These are phyloP conservation scores for Niebla homalea DNA, from an alignment of 495 filamentous ascomycete species.

Conservation along the genomic window DNA sequence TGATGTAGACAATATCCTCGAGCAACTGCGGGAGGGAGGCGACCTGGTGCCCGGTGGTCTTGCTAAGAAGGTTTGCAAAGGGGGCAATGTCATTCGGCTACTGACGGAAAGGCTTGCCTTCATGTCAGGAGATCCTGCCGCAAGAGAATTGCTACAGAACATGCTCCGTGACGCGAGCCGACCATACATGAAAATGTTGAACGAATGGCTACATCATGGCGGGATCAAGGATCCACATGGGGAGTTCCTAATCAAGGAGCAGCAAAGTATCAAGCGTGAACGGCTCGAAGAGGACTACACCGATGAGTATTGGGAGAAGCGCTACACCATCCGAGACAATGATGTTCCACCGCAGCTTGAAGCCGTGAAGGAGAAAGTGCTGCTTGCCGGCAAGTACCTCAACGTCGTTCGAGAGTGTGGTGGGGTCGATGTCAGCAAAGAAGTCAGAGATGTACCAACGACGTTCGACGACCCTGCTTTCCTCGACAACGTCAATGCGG, in stretches of 20 bases:
- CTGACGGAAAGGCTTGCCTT: constrained; percentile 70
- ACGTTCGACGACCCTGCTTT: constrained; percentile 85
- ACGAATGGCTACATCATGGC: constrained; percentile 95
- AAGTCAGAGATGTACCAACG: constrained; percentile 72
- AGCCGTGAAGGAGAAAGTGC: constrained; percentile 80
- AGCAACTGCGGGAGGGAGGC: constrained; percentile 64
- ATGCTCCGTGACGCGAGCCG: constrained; percentile 77
- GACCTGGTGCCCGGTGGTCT: constrained; percentile 64
- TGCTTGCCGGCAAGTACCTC: constrained; percentile 91
- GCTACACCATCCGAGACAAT: constrained; percentile 83
- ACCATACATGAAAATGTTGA: constrained; percentile 96
- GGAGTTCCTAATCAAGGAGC: constrained; percentile 91
- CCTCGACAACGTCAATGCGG: constrained; percentile 85
- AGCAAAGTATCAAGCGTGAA: constrained; percentile 86
- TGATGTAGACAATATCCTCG: constrained; percentile 77
- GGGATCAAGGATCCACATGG: constrained; percentile 87
- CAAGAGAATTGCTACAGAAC: constrained; percentile 62
- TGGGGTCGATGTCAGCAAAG: constrained; percentile 85
- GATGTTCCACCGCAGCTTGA: constrained; percentile 90
- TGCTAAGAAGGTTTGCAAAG: constrained; percentile 87
- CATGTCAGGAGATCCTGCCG: constrained; percentile 87
- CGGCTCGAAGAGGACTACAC: constrained; percentile 91
- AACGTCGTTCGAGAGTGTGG: constrained; percentile 96
- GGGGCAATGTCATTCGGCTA: constrained; percentile 74
- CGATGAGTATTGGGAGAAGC: constrained; percentile 97